These are phyloP conservation scores for Protea cynaroides DNA, from an alignment of 164 flowering plant species.

Conservation along the genomic window DNA sequence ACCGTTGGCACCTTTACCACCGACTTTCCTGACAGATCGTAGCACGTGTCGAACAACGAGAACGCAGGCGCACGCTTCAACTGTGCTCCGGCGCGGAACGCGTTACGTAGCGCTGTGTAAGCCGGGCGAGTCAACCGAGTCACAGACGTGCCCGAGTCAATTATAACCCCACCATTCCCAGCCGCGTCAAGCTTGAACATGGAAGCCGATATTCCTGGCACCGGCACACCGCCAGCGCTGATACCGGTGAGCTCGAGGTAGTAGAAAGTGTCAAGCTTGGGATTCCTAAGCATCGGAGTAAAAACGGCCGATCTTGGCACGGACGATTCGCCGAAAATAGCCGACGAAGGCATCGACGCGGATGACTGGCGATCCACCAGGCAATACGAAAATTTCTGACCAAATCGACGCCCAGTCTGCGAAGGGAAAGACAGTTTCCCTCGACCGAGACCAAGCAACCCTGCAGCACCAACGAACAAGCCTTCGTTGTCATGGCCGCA, in stretches of 20 bases:
- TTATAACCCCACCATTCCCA: slow-evolving; percentile 90
- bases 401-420: slow-evolving; percentile 60
- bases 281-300: slow-evolving; percentile 65
- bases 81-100: slow-evolving; percentile 57
- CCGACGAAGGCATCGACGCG: slow-evolving; percentile 45
- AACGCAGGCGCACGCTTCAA: slow-evolving; percentile 51
- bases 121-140: slow-evolving; percentile 82
- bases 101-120: slow-evolving; percentile 64
- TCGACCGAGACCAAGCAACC: slow-evolving; percentile 80
- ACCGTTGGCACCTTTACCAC: slow-evolving; percentile 93
- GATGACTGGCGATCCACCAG: slow-evolving; percentile 71
- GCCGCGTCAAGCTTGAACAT: slow-evolving; percentile 54
- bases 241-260: slow-evolving; percentile 70
- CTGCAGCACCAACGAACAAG: slow-evolving; percentile 87
- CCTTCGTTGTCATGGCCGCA: slow-evolving; percentile 98
- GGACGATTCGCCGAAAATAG: slow-evolving; percentile 65
- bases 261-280: slow-evolving; percentile 84
- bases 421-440: slow-evolving; percentile 72
- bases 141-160: slow-evolving; percentile 95
- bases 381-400: slow-evolving; percentile 82
- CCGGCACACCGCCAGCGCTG: slow-evolving; percentile 79
- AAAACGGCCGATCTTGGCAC: slow-evolving; percentile 51
- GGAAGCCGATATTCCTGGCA: slow-evolving; percentile 44
- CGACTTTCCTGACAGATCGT: slow-evolving; percentile 62
- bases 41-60: slow-evolving; percentile 90